Conservation (phyloP, 768 basidiomycete genomes). For the Lactarius akahatsu region DNA sequence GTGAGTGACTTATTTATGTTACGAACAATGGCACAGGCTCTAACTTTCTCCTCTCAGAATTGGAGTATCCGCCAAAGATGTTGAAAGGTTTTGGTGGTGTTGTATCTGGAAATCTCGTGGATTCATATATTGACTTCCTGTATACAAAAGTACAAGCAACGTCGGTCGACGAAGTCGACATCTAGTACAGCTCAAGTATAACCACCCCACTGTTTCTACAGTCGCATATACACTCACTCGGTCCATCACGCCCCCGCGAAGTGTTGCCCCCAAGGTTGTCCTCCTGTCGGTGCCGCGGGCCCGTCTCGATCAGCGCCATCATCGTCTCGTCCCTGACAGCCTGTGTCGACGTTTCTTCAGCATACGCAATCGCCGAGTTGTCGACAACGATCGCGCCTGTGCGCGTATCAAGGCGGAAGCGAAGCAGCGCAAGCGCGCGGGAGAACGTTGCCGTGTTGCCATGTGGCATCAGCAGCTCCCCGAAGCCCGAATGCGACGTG, state of each 20-base stretch:
- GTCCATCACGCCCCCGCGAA: not conserved
- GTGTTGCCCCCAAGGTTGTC: conserved; percentile 4
- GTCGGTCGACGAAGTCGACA: no score
- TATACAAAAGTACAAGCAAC: no score
- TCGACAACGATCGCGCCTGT: conserved; percentile 29
- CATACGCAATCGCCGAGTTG: conserved; percentile 10
- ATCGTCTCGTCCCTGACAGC: conserved; percentile 19
- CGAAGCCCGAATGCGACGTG: conserved; percentile 28
- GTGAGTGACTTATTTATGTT: no score
- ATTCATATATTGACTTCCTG: no score
- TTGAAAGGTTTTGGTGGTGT: no score
- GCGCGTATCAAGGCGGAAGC: conserved; percentile 28
- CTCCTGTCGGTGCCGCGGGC: not conserved
- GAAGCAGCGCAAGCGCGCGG: conserved; percentile 18
- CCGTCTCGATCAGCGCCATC: conserved; percentile 21
- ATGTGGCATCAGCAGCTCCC: conserved; percentile 25
- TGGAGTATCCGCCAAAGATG: no score
- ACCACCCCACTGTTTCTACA: no score
- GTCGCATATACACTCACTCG: not conserved
- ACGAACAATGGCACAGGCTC: no score
- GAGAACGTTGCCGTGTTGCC: not conserved
- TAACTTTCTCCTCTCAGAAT: no score
- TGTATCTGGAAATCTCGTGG: no score
- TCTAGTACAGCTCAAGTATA: no score
- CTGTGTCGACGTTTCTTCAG: not conserved